A percentile compares a stretch with the other conserved stretches of the same genome.
These are phyloP conservation scores for Diaporthe sp. DNA, from an alignment of 2,329 filamentous ascomycete genomes.

Conservation along the genomic window DNA sequence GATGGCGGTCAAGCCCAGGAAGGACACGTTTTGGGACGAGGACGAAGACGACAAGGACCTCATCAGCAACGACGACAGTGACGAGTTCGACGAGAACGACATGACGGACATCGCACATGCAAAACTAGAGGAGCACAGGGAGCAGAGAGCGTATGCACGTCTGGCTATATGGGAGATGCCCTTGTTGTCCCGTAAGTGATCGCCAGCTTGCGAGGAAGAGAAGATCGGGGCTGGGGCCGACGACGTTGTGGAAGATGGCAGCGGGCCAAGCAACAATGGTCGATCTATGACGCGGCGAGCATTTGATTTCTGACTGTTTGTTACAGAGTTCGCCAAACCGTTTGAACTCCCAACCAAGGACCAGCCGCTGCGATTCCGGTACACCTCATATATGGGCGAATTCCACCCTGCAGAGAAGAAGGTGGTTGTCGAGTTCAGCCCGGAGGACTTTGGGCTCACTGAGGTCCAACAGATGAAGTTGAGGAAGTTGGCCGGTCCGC, in stretches of 20 bases:
- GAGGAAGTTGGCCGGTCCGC: conserved; percentile 85
- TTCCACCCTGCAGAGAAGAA: conserved; percentile 91
- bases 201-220: background rate
- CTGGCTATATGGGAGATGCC: conserved; percentile 97
- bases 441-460: conserved; percentile 78
- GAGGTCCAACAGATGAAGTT: conserved; percentile 81
- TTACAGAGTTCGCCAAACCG: conserved; percentile 85
- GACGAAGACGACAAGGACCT: conserved; percentile 63
- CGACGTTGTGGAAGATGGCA: background rate
- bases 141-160: conserved; percentile 89
- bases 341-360: conserved; percentile 78
- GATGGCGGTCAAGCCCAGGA: conserved; percentile 45
- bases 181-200: conserved; percentile 81
- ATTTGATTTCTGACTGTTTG: conserved; percentile 40
- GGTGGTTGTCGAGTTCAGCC: conserved; percentile 91
- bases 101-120: conserved; percentile 86
- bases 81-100: conserved; percentile 83
- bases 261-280: background rate
- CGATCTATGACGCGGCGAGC: background rate
- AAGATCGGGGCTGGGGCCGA: background rate
- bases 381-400: conserved; percentile 97
- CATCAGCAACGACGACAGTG: conserved; percentile 62
- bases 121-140: conserved; percentile 89
- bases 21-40: conserved; percentile 62
- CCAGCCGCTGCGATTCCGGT: conserved; percentile 90